Evolutionary conservation across 163 green algal genomes (phyloP).

Genomic region (Prototheca stagnorum): DNA sequence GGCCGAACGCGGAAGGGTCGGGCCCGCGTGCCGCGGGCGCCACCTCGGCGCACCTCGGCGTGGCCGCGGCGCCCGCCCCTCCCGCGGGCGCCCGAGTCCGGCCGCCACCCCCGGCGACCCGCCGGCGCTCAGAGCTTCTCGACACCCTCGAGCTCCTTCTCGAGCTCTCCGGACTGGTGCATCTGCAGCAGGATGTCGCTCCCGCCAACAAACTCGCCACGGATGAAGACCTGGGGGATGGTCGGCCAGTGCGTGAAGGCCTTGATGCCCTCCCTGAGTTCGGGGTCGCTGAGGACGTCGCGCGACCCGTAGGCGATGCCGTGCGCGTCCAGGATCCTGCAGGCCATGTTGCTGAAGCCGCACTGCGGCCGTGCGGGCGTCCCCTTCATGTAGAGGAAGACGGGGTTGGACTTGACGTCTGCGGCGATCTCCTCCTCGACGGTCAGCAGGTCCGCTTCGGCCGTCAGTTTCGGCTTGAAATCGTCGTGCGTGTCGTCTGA

Average conservation of each 20-base stretch:
- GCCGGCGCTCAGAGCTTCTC: too few species aligned
- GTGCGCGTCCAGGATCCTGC: slow-evolving; percentile 72
- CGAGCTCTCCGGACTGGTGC: slow-evolving; percentile 76
- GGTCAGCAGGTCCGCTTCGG: slow-evolving; percentile 3
- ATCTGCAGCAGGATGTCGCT: slow-evolving; percentile 82
- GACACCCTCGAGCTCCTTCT: slow-evolving; percentile 32
- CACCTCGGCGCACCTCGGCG: too few species aligned
- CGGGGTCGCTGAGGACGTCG: slow-evolving; percentile 79
- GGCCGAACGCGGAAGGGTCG: too few species aligned
- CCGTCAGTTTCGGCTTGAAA: slow-evolving; percentile 73
- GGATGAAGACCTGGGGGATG: slow-evolving; percentile 79
- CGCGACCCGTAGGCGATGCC: slow-evolving; percentile 61
- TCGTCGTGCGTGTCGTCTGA: slow-evolving; percentile 64
- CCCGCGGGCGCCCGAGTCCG: too few species aligned
- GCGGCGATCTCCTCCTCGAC: slow-evolving; percentile 52
- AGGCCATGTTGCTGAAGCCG: slow-evolving; percentile 85
- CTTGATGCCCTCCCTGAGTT: slow-evolving; percentile 82
- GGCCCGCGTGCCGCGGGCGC: too few species aligned
- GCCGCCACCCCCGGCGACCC: too few species aligned
- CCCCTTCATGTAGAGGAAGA: slow-evolving; percentile 97
- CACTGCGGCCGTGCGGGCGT: slow-evolving; percentile 66
- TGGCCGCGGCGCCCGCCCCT: too few species aligned
- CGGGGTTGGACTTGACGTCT: slow-evolving; percentile 52
- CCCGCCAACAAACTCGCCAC: slow-evolving; percentile 85
- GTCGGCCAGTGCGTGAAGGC: slow-evolving; percentile 86